Evolutionary conservation across 306 rosid genomes (phyloP), one percentile per base, ranked within the genome.

Genomic region (Alnus rubra): DNA sequence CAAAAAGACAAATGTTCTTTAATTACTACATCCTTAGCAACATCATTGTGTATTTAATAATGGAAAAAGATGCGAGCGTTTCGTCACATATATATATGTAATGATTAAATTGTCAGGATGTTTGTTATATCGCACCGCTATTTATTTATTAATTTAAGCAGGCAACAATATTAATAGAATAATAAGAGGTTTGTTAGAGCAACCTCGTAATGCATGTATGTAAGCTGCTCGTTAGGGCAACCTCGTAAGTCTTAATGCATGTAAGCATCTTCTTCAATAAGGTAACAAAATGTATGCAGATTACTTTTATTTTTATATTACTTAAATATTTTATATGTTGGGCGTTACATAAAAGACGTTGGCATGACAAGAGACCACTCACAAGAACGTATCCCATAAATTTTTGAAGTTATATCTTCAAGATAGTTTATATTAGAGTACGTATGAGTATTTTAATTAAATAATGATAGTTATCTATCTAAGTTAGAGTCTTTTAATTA

Each of bases 61-160:
- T 3, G n/a, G 55, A 4, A 75, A 49, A 33, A 76, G 72, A 62
- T 49, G 72, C 19, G 2, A 76, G 62, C 79, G 63, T 76, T 63
- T 31, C 19, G 5, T 62, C 11, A 2, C 28, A 23, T 23, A 23
- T 23, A 23, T 23, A 23, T 23, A 23, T 23, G 63, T 49, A 63
- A 76, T 76, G 51, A 76, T 76, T 59, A 50, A 33, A 1, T n/a
- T n/a, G 28, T 28, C 76, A 52, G 64, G 48, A 52, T 12, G 7
- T 11, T 6, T 1, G 9, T 23, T 23, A 23, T 23, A 23, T 23
- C 28, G 28, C 28, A 23, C 28, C 28, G 28, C 28, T 23, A 23
- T 23, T 23, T 0, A 23, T 23, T 23, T 23, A 23, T 23, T 23
- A 23, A 23, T 23, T 18, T 44, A 4, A 70, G 74, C 52, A 49